Evolutionary conservation across 306 rosid genomes (phyloP).

Genomic region (Lablab purpureus): DNA sequence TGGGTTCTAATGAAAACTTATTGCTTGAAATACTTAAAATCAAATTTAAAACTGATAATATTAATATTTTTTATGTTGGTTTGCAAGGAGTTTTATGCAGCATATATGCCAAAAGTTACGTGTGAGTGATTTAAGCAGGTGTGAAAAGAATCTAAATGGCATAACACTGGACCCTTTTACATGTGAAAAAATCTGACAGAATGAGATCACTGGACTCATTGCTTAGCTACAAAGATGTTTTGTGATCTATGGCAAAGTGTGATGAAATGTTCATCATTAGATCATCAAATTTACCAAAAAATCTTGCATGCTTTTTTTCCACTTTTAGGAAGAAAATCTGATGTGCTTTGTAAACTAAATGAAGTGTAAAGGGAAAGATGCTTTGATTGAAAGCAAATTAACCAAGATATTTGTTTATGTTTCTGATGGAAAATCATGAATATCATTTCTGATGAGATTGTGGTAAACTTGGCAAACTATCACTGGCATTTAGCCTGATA

Average conservation of each 20-base stretch:
- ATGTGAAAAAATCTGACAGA: not conserved
- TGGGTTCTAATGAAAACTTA: too few species aligned
- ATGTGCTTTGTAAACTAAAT: not conserved
- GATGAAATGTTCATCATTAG: constrained; percentile 13
- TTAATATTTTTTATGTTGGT: not conserved
- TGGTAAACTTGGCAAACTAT: constrained; percentile 24
- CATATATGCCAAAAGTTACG: not conserved
- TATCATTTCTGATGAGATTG: not conserved
- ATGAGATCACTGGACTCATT: not conserved
- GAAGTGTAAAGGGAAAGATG: constrained; percentile 34
- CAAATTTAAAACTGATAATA: not conserved
- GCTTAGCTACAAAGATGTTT: not conserved
- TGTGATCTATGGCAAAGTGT: not conserved
- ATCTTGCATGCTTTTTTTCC: not conserved
- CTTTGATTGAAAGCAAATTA: constrained; percentile 34
- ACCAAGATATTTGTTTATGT: constrained; percentile 48
- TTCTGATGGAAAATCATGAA: constrained; percentile 35
- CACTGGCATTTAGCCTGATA: constrained; percentile 27
- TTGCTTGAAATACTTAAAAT: not conserved
- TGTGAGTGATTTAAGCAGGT: not conserved
- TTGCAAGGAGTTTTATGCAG: not conserved
- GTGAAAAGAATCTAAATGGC: not conserved
- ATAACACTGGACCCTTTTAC: not conserved
- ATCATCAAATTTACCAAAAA: not conserved
- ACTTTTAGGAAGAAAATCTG: not conserved